These are phyloP conservation scores for Ganoderma lucidum DNA, from an alignment of 1,284 basidiomycete species.

Conservation along the genomic window DNA sequence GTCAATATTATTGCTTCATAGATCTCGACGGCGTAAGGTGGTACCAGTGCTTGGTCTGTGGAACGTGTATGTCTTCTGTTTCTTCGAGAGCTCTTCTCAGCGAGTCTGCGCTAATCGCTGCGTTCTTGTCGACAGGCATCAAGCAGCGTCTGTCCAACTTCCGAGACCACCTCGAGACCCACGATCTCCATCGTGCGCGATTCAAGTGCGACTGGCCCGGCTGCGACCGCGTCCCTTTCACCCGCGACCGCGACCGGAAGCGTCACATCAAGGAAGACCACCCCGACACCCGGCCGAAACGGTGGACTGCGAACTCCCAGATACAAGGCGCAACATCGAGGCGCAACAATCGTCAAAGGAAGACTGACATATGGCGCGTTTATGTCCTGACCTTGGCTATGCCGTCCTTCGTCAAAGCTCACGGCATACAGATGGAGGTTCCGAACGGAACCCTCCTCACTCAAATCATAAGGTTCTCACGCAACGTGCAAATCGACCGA, in stretches of 20 bases:
- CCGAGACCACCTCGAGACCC: not conserved
- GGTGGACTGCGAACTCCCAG: not conserved
- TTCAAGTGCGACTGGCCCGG: not conserved
- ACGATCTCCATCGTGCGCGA: not conserved
- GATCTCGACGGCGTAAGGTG: not conserved
- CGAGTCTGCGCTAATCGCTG: not conserved
- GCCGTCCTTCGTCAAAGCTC: too few species aligned
- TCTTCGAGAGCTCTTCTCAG: too few species aligned
- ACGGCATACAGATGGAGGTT: not conserved
- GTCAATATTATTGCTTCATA: not conserved
- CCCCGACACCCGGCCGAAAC: not conserved
- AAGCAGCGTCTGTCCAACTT: not conserved
- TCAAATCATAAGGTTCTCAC: not conserved
- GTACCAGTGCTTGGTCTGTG: not conserved
- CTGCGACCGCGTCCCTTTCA: not conserved
- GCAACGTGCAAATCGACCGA: constrained; percentile 1
- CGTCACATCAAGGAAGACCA: not conserved
- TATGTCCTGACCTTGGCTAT: not conserved
- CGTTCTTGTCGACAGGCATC: not conserved
- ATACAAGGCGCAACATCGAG: not conserved
- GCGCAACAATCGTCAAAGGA: not conserved
- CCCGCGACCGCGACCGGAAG: not conserved
- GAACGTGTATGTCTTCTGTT: not conserved
- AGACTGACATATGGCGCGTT: not conserved
- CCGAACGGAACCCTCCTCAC: constrained; percentile 1